These are phyloP conservation scores for Salvia hispanica DNA, from an alignment of 257 asterid genomes.

Conservation along the genomic window DNA sequence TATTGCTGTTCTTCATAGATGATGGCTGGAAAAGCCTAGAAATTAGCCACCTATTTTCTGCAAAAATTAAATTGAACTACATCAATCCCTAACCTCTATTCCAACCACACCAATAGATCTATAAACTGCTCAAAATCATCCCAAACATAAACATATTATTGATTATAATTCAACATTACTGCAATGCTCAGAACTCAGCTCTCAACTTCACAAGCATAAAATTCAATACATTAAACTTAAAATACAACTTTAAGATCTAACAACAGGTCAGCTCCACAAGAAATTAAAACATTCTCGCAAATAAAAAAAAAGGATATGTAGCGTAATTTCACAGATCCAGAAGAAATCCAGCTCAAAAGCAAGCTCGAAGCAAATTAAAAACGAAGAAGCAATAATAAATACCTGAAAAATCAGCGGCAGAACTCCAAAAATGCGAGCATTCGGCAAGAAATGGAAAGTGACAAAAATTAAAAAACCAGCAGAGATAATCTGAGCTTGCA, in stretches of 20 bases:
- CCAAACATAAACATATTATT: not conserved
- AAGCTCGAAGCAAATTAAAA: conserved; percentile 10
- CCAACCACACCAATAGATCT: conserved; percentile 19
- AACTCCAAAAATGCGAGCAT: conserved; percentile 25
- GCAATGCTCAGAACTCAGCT: conserved; percentile 8
- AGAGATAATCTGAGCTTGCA: conserved; percentile 25
- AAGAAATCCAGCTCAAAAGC: conserved; percentile 17
- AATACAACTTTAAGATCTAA: conserved; percentile 22
- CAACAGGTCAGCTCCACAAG: not conserved
- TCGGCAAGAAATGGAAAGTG: not conserved
- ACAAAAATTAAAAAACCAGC: conserved; percentile 9
- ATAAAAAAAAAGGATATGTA: not conserved
- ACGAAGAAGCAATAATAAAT: conserved; percentile 22
- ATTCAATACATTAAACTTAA: not conserved
- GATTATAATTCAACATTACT: not conserved
- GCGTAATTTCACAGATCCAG: conserved; percentile 35
- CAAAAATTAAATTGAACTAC: conserved; percentile 1
- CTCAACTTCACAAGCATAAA: conserved; percentile 1
- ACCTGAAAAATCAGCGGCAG: conserved; percentile 31
- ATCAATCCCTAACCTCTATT: conserved; percentile 18
- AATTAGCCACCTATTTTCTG: conserved; percentile 29
- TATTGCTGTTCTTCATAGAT: conserved; percentile 36
- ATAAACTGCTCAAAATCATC: conserved; percentile 9
- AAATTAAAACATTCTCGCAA: not conserved
- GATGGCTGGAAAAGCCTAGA: not conserved